Conservation (phyloP, 768 basidiomycete genomes). For the Cystofilobasidium ferigula region DNA sequence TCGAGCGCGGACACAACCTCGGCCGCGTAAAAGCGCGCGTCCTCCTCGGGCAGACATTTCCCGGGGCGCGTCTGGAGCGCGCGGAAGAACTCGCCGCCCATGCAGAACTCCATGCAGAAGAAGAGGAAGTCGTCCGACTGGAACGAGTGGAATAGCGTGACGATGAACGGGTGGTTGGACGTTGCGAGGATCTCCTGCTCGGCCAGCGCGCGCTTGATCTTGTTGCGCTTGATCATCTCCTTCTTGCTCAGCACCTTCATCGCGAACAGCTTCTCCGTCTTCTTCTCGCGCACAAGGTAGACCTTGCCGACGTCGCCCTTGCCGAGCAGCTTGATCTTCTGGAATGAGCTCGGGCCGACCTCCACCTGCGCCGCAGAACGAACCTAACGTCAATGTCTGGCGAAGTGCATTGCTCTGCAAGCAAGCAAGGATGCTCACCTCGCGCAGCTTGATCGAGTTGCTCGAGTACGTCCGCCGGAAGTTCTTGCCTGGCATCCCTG, state of each 20-base stretch:
- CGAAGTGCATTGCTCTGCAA: too few species aligned
- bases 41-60: slow-evolving; percentile 93
- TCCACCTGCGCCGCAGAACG: slow-evolving; percentile 53
- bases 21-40: slow-evolving; percentile 92
- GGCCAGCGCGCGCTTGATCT: slow-evolving; percentile 95
- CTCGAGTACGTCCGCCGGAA: slow-evolving; percentile 94
- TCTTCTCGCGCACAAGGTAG: slow-evolving; percentile 96
- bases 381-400: not conserved
- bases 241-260: slow-evolving; percentile 99
- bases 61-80: slow-evolving; percentile 89
- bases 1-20: slow-evolving; percentile 96
- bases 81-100: slow-evolving; percentile 98
- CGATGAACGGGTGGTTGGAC: slow-evolving; percentile 98
- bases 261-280: slow-evolving; percentile 85
- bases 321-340: slow-evolving; percentile 95
- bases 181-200: slow-evolving; percentile 98
- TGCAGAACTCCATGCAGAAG: slow-evolving; percentile 81
- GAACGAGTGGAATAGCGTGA: slow-evolving; percentile 97
- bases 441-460: slow-evolving; percentile 88
- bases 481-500: slow-evolving; percentile 35
- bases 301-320: slow-evolving; percentile 98
- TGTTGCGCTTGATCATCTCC: slow-evolving; percentile 99
- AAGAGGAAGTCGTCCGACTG: slow-evolving; percentile 96
- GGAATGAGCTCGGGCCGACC: slow-evolving; percentile 84
- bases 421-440: slow-evolving; percentile 43